These are phyloP conservation scores for Dendryphion nanum DNA, from an alignment of 2,329 filamentous ascomycete genomes.

Conservation along the genomic window DNA sequence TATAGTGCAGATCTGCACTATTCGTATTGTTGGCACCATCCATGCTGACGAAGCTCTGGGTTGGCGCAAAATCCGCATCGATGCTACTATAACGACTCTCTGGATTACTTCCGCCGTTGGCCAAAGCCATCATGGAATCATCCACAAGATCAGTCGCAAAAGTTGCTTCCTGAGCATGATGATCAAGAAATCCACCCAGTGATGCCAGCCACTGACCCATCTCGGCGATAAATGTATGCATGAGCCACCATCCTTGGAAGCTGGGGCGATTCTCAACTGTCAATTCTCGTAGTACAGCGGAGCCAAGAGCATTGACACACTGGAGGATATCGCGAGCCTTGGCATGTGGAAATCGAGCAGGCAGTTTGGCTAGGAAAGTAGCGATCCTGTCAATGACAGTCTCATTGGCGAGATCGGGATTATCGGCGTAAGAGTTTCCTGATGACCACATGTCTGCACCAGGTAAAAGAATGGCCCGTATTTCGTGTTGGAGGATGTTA, in stretches of 20 bases:
- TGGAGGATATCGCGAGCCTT: conserved; percentile 71
- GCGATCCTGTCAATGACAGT: conserved; percentile 77
- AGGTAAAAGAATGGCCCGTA: conserved; percentile 69
- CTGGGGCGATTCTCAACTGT: conserved; percentile 75
- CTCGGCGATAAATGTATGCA: conserved; percentile 93
- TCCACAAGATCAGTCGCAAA: conserved; percentile 29
- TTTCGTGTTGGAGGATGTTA: conserved; percentile 57
- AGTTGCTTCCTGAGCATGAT: conserved; percentile 27
- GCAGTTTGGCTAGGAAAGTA: conserved; percentile 66
- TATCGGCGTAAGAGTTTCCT: no score
- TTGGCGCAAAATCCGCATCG: conserved; percentile 35
- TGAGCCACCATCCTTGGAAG: conserved; percentile 92
- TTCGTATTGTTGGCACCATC: conserved; percentile 16
- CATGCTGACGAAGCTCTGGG: conserved; percentile 31
- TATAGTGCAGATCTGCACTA: conserved; percentile 22
- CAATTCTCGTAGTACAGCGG: conserved; percentile 75
- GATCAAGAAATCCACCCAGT: conserved; percentile 80
- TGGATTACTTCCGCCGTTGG: conserved; percentile 37
- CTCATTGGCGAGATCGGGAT: conserved; percentile 28
- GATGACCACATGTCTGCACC: conserved; percentile 57
- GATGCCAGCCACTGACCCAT: conserved; percentile 89
- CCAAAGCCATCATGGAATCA: conserved; percentile 27
- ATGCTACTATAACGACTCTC: conserved; percentile 40
- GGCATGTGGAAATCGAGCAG: conserved; percentile 70
- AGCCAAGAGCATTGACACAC: conserved; percentile 73